Base-by-base conservation (phyloP, 805 yeast genomes). In the Kodamaea laetipori region DNA sequence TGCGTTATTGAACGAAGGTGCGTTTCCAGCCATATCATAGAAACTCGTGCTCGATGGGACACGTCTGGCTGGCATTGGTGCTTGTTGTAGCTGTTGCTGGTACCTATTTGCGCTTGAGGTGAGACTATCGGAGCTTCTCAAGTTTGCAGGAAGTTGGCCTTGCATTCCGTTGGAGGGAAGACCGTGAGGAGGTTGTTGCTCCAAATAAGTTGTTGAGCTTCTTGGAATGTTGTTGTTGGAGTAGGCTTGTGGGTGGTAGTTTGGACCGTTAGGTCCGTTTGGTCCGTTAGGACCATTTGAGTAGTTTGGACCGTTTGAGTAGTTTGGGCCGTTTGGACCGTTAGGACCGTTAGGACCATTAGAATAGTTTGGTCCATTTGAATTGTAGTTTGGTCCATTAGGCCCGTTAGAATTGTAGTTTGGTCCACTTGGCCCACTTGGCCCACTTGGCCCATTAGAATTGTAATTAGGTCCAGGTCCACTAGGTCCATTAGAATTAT, bases 161-260 rank as follows among this genome's bases (percentile, higher is more conserved):
- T 46, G 58, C 41, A 55, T 43, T 2, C 67, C 72, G 31, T 57
- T 57, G 9, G 59, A 39, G 12, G 67, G 66, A 35, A 61, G 53
- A 6, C 67, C 68, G 28, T 64, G 64, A 4, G 63, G 67, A 4
- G 62, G 67, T 12, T 50, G 53, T 44, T 61, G 68, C 41, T 64
- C 68, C 33, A 45, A 16, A 23, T 25, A 18, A 11, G 17, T 32
- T 2, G 21, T 7, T 34, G 24, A 24, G 23, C 37, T 39, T 9
- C 11, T 31, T 10, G 4, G n/a, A n/a, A 17, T 8, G 13, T 38
- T n/a, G 27, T 8, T 17, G 19, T 37, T 27, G 17, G 41, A 11
- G 18, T 25, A 25, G 24, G 13, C 11, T 33, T 16, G 13, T 11
- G 19, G 16, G 9, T 31, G 35, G 35, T 27, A 4, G 28, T 17